Conservation (phyloP, 192 early-diverging fungal genomes). For the Mortierella alpina region DNA sequence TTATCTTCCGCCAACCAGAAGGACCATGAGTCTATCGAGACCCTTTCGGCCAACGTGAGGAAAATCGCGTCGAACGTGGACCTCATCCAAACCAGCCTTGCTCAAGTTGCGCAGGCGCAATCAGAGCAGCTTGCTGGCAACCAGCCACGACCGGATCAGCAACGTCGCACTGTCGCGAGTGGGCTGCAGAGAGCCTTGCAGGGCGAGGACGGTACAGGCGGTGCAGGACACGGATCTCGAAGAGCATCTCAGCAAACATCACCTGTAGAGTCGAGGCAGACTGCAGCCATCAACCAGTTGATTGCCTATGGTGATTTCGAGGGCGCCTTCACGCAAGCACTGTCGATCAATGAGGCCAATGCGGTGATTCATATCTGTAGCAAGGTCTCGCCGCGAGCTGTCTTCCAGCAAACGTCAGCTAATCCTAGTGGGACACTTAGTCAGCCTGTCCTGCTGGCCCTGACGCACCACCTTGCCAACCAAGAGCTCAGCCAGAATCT, state of each 20-base stretch:
- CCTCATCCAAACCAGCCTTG: slow-evolving; percentile 13
- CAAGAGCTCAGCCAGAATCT: slow-evolving; percentile 53
- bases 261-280: slow-evolving; percentile 35
- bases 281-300: slow-evolving; percentile 27
- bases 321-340: slow-evolving; percentile 49
- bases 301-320: slow-evolving; percentile 49
- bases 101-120: slow-evolving; percentile 26
- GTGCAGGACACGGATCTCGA: slow-evolving; percentile 38
- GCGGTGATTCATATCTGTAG: slow-evolving; percentile 48
- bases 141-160: slow-evolving; percentile 18
- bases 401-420: slow-evolving; percentile 42
- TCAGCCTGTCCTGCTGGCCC: slow-evolving; percentile 58
- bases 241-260: slow-evolving; percentile 41
- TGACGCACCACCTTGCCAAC: slow-evolving; percentile 55
- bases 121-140: slow-evolving; percentile 12
- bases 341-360: slow-evolving; percentile 51
- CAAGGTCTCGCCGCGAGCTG: slow-evolving; percentile 48
- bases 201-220: slow-evolving; percentile 22
- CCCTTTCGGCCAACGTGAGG: slow-evolving; percentile 9
- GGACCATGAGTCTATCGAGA: slow-evolving; percentile 36
- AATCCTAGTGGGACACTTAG: slow-evolving; percentile 33
- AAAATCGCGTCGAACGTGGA: slow-evolving; percentile 47
- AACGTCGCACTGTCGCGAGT: slow-evolving; percentile 25
- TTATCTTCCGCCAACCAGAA: slow-evolving; percentile 21
- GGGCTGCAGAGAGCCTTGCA: slow-evolving; percentile 51